Base-by-base conservation (phyloP, 2,329 filamentous ascomycete species). In the Thelonectria olida region DNA sequence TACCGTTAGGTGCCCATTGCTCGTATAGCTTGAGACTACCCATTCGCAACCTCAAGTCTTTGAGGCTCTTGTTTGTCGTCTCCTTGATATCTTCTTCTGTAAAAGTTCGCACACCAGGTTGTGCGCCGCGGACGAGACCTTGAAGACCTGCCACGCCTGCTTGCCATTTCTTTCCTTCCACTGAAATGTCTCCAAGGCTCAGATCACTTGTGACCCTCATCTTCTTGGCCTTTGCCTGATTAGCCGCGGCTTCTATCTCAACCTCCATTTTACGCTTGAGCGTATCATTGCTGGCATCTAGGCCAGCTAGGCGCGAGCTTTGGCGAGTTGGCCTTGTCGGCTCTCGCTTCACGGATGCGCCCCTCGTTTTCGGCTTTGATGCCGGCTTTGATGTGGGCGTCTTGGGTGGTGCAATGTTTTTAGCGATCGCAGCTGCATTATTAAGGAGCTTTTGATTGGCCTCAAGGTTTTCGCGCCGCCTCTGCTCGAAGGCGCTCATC, bases 41-140 rank as follows among this genome's bases (percentile, higher is more conserved):
- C 90, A 98, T 94, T 45, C 88, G 89, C 74, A 92, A 82, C 28
- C 95, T 82, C 55, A 97, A 67, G 0, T 85, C 85, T 72, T 90
- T 91, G 7, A 98, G 73, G 20, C 90, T 89, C 69, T 91, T 89
- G 71, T 97, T 89, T 0, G 86, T 89, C 0, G 92, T 97, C 64
- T 92, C 88, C 62, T 90, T 89, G 5, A 96, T 85, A 75, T 97
- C 92, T 1, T 94, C 89, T n/a, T 91, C 88, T 0, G 88, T 90
- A 72, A 98, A 98, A 0, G 95, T 98, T 19, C 93, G 84, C 54
- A 93, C 85, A 48, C 95, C 92, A 0, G 93, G 93, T 66, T 91
- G 88, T 1, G 93, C 92, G 2, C 85, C 92, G 72, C 85, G 85
- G 22, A 84, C 75, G 1, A 90, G 79, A 2, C 77, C 76, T 48